These are phyloP conservation scores for Clarireedia hainanense DNA, from an alignment of 2,329 filamentous ascomycete species.

Conservation along the genomic window DNA sequence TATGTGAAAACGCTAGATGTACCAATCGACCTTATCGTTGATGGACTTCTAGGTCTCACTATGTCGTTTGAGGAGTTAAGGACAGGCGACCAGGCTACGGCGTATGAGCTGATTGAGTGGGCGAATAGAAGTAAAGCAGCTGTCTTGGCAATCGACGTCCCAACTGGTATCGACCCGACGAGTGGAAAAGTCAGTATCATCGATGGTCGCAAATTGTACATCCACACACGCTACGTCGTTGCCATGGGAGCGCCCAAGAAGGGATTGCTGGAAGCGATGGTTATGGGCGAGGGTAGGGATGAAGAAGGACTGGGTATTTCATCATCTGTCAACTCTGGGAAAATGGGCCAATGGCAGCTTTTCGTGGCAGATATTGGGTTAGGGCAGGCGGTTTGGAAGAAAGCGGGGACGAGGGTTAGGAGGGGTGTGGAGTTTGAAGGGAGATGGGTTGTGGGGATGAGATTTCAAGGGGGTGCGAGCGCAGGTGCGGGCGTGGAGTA, in stretches of 20 bases:
- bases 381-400: conserved; percentile 73
- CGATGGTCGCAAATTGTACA: conserved; percentile 71
- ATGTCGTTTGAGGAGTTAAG: conserved; percentile 83
- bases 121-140: conserved; percentile 79
- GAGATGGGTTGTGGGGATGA: conserved; percentile 73
- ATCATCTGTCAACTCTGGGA: background rate
- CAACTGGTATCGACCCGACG: conserved; percentile 77
- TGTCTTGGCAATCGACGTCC: conserved; percentile 82
- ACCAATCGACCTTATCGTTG: conserved; percentile 73
- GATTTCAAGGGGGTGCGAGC: conserved; percentile 23
- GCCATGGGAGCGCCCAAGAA: conserved; percentile 81
- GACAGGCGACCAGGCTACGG: conserved; percentile 71
- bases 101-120: conserved; percentile 89
- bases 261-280: conserved; percentile 70
- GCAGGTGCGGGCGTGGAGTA: background rate
- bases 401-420: conserved; percentile 71
- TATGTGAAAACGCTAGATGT: conserved; percentile 50
- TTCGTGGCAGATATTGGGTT: conserved; percentile 84
- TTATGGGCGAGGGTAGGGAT: conserved; percentile 22
- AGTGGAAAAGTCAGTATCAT: conserved; percentile 58
- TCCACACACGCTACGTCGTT: conserved; percentile 75
- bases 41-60: conserved; percentile 80
- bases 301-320: conserved; percentile 23
- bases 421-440: conserved; percentile 84
- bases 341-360: conserved; percentile 55